Base-by-base conservation (phyloP, 495 filamentous ascomycete genomes). In the Penicillium chermesinum region DNA sequence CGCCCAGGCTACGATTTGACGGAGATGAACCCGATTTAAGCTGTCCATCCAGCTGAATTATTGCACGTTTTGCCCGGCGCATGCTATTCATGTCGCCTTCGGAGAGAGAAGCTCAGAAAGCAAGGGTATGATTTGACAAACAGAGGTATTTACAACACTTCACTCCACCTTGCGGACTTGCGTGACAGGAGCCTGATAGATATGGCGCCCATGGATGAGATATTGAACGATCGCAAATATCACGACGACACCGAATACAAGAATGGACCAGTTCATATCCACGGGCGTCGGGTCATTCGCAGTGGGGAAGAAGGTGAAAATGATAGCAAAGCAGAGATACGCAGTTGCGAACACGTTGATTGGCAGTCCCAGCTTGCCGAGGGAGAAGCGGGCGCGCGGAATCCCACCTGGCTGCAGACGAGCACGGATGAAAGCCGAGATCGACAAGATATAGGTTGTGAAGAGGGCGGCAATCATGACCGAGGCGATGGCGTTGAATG, bases 251-350 rank as follows among this genome's bases (percentile, higher is more conserved):
- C 72, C 72, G 17, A 70, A 65, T 41, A 76, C 72, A 2, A 65
- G 44, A 15, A 65, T 62, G 6, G 65, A 69, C 51, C 65, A 72
- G 46, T 76, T 75, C 72, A 76, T 74, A 30, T 50, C 50, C 14
- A 54, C 46, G 0, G 57, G 59, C 2, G 60, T 66, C 3, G 64
- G 63, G 36, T 63, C 44, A 25, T 54, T 62, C 0, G 61, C 46
- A 1, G 63, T 66, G 0, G 73, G 73, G 68, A 72, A 77, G 48
- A 74, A 76, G 34, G 69, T 75, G 46, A 74, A 76, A 32, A 73
- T 64, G 14, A 70, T 64, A 18, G 68, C 54, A 19, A 63, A 63
- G 52, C 52, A 56, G 13, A 63, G 57, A 47, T 52, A 63, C 4
- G 44, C 51, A 16, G 61, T 38, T 4, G 60, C 54, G 41, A 63